A percentile compares a stretch with the other conserved stretches of the same genome.
These are phyloP conservation scores for Mycosarcoma maydis DNA, from an alignment of 1,284 basidiomycete genomes.

Conservation along the genomic window DNA sequence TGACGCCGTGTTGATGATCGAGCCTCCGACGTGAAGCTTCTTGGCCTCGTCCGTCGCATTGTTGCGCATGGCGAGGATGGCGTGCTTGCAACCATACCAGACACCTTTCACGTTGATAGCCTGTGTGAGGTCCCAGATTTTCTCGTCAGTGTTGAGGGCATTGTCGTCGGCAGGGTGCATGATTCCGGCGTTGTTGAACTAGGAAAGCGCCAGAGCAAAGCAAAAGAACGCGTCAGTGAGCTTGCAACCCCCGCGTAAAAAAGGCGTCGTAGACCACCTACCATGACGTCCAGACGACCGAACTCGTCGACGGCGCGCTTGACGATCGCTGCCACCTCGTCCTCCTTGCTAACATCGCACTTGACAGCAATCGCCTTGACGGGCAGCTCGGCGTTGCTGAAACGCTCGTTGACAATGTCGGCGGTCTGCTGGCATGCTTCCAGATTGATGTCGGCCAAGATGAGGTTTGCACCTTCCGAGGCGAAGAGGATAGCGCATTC, in stretches of 20 bases:
- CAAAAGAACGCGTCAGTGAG: neutral
- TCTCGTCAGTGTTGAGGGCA: slow-evolving; percentile 92
- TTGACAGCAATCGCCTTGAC: slow-evolving; percentile 75
- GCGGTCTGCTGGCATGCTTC: slow-evolving; percentile 78
- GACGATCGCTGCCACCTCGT: slow-evolving; percentile 82
- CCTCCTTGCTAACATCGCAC: slow-evolving; percentile 88
- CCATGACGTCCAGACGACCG: slow-evolving; percentile 88
- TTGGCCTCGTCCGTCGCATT: slow-evolving; percentile 80
- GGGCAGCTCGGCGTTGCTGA: slow-evolving; percentile 72
- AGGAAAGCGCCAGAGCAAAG: neutral
- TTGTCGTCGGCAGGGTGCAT: slow-evolving; percentile 95
- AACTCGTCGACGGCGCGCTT: slow-evolving; percentile 82
- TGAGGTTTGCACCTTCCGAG: slow-evolving; percentile 84
- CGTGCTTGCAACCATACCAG: slow-evolving; percentile 96
- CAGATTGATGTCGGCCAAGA: slow-evolving; percentile 85
- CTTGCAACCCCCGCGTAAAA: no score
- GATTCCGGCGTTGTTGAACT: slow-evolving; percentile 73
- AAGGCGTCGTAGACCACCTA: neutral
- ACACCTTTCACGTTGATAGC: slow-evolving; percentile 96
- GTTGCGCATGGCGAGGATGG: slow-evolving; percentile 91
- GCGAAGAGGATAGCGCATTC: slow-evolving; percentile 93
- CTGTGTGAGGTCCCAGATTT: slow-evolving; percentile 81
- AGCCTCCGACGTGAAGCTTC: slow-evolving; percentile 83
- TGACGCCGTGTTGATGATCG: slow-evolving; percentile 95
- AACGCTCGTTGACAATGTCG: slow-evolving; percentile 75